Base-by-base conservation (phyloP, 2,329 filamentous ascomycete genomes). In the Botrytis elliptica region DNA sequence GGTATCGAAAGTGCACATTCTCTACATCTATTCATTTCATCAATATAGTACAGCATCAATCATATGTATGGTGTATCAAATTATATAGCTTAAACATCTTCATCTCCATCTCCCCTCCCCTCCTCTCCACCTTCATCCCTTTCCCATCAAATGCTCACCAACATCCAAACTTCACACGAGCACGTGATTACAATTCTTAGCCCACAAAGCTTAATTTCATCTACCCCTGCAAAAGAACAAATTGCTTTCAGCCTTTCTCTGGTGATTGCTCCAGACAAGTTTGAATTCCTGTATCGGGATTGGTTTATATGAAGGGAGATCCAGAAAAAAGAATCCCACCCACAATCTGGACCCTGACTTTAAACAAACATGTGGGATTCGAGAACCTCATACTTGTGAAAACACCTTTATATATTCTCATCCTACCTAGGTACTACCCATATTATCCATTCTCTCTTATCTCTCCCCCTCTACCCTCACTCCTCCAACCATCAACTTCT, bases 251-350 rank as follows among this genome's bases (percentile, higher is more conserved):
- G 52, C 55, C 67, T 57, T 38, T 46, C 67, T 59, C 38, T 67
- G 14, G 4, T 55, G n/a, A 20, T 18, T 44, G 46, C 52, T 66
- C 70, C 38, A 67, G 62, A 72, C 67, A 59, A 76, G 72, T 75
- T 72, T 42, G 36, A 55, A 73, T 42, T 71, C 75, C 73, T 74
- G 67, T 52, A 22, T 55, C 55, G 14, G 63, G 57, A 74, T 62
- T 70, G 64, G 63, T 66, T 49, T 59, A 29, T 36, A 22, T 33
- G 42, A 22, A 20, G 18, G 29, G 16, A 70, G 67, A n/a, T 70
- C 65, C 46, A 69, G 36, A 36, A 52, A 67, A 67, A 67, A n/a
- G 33, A 67, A 70, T 62, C 22, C 70, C 62, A 59, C 49, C 40
- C 62, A 38, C 46, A 66, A 66, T 72, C 70, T 72, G 70, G 70